Base-by-base conservation (phyloP, 2,329 filamentous ascomycete species). In the Davidsoniella neocaledoniae region DNA sequence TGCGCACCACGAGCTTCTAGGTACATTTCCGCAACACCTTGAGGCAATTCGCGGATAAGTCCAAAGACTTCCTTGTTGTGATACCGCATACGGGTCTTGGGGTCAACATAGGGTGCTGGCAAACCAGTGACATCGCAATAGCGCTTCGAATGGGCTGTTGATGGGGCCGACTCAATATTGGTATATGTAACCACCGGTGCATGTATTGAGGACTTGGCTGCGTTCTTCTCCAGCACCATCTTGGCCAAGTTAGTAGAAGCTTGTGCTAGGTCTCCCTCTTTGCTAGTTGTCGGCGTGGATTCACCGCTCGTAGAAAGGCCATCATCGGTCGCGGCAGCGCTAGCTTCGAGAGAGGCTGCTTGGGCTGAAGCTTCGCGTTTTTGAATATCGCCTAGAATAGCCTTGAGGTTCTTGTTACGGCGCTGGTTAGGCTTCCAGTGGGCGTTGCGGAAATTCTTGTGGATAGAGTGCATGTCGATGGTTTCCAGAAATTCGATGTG, bases 401-500 rank as follows among this genome's bases (percentile, higher is more conserved):
- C 86, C 66, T 96, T 96, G 66, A 96, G 81, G 65, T 94, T 96
- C 72, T 98, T 98, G 76, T 98, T 98, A 65, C 91, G 86, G 47
- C 91, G 87, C 65, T 88, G 83, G 56, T 90, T 86, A 14, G 91
- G 86, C 61, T 85, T 87, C 91, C 91, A 98, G 63, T 78, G 69
- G 2, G 83, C 72, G 62, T 87, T 94, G 64, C 90, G 88, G 72
- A 95, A 98, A 60, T 79, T 83, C 68, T 93, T 94, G 58, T 79
- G 79, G 61, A 85, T 77, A 53, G 79, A 77, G 64, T 91, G 82
- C 60, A 95, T 86, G 70, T 98, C 91, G 60, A 96, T 84, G 63
- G 84, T 71, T 66, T 95, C 86, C 57, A 98, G 80, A 54, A 96
- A 81, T 57, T 78, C 75, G 63, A 86, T 83, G 62, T 96, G 90